Percentiles rank a stretch among this genome's conserved stretches.
phyloP scores from a whole-genome alignment of 768 basidiomycete genomes.

The Mycena indigotica region DNA sequence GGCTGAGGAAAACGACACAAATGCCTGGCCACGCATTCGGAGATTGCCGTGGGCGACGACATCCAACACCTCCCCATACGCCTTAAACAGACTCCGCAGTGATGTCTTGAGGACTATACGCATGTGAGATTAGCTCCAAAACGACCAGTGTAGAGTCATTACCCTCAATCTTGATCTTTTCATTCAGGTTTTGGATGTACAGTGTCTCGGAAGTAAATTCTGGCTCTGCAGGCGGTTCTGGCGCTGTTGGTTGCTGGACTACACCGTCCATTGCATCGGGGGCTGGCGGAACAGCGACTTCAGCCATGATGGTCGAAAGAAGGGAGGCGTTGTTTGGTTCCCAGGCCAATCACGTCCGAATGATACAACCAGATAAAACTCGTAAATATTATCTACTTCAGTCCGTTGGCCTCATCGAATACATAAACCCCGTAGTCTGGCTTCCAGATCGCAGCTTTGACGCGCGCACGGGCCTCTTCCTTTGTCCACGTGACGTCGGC shows the following conservation, averaged over 20 bases:
- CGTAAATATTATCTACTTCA: constrained; percentile 20
- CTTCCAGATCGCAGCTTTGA: constrained; percentile 57
- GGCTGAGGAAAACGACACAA: constrained; percentile 84
- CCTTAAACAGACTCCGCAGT: constrained; percentile 85
- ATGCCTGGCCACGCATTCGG: constrained; percentile 98
- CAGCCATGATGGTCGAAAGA: constrained; percentile 29
- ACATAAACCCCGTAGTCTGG: constrained; percentile 67
- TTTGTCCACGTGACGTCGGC: constrained; percentile 61
- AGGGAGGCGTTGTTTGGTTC: neutral
- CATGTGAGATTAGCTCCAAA: neutral
- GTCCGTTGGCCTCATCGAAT: constrained; percentile 59
- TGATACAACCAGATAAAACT: neutral
- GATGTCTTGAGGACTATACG: constrained; percentile 82
- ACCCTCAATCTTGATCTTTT: constrained; percentile 87
- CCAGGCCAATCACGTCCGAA: neutral
- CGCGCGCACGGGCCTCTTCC: constrained; percentile 56
- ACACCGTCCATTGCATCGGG: constrained; percentile 38
- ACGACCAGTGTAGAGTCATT: constrained; percentile 4
- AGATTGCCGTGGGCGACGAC: constrained; percentile 95
- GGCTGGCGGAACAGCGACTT: constrained; percentile 31
- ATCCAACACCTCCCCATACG: constrained; percentile 90
- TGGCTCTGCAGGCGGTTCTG: constrained; percentile 31
- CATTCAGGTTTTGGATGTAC: constrained; percentile 95
- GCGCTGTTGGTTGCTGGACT: constrained; percentile 21
- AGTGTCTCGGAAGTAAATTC: constrained; percentile 78